Percentiles rank a stretch among this genome's conserved stretches.
phyloP scores from a whole-genome alignment of 2,329 filamentous ascomycete species.

The Fusarium cyanostomum region DNA sequence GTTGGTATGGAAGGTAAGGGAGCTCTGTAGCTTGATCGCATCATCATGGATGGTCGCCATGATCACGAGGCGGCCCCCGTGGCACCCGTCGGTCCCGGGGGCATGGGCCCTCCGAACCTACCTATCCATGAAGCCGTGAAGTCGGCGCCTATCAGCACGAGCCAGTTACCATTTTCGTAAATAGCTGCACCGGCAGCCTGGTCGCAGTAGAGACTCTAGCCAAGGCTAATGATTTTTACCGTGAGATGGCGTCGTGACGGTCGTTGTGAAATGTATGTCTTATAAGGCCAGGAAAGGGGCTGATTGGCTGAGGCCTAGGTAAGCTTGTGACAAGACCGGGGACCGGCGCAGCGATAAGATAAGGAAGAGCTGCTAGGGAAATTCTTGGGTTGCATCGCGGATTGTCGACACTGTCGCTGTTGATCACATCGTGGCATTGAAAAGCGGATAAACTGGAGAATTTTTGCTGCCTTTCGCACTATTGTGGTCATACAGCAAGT shows the following conservation, averaged over 20 bases:
- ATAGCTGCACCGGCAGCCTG: slow-evolving; percentile 9
- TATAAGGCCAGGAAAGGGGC: not conserved
- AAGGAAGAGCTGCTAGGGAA: slow-evolving; percentile 26
- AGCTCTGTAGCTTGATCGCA: slow-evolving; percentile 19
- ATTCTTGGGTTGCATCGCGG: slow-evolving; percentile 34
- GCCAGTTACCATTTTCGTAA: slow-evolving; percentile 14
- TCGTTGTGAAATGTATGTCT: slow-evolving; percentile 8
- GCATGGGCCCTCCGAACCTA: too few relatives aligned
- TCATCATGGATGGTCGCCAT: not conserved
- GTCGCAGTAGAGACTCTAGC: slow-evolving; percentile 7
- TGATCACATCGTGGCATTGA: slow-evolving; percentile 9
- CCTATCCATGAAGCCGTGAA: too few relatives aligned
- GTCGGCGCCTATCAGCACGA: not conserved
- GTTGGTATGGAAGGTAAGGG: not conserved
- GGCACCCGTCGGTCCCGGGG: not conserved
- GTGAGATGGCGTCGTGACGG: slow-evolving; percentile 26
- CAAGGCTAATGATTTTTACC: slow-evolving; percentile 11
- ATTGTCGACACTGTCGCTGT: slow-evolving; percentile 1
- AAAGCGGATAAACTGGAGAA: slow-evolving; percentile 29
- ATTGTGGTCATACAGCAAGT: not conserved
- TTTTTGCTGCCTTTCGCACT: slow-evolving; percentile 1
- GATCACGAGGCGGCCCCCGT: not conserved
- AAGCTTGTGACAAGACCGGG: too few relatives aligned
- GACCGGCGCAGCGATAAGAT: slow-evolving; percentile 39
- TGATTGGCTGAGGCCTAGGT: slow-evolving; percentile 27